Conservation (phyloP, 495 filamentous ascomycete species). For the Penicillium coprophilum region DNA sequence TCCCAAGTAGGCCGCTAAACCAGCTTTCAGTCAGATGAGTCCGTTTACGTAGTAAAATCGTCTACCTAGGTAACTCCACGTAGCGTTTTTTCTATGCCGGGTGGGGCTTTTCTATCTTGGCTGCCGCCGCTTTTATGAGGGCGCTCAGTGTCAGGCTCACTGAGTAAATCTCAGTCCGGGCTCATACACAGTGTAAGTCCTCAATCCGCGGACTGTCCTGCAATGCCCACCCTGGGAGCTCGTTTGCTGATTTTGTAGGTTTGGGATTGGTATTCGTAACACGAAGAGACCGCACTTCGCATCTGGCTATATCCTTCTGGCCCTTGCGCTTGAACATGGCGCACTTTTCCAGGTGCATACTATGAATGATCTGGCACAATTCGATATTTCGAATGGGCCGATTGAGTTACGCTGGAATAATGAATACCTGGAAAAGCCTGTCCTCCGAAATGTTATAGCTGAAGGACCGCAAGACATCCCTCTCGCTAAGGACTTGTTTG, state of each 20-base stretch:
- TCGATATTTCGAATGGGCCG: slow-evolving; percentile 13
- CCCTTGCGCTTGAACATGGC: slow-evolving; percentile 17
- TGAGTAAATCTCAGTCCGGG: slow-evolving; percentile 24
- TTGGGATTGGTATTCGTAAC: slow-evolving; percentile 25
- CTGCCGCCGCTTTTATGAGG: slow-evolving; percentile 26
- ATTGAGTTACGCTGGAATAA: slow-evolving; percentile 14
- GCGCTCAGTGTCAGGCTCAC: slow-evolving; percentile 34
- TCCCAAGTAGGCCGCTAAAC: no score
- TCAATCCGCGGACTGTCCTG: no score
- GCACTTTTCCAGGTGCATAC: slow-evolving; percentile 20
- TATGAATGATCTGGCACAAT: no score
- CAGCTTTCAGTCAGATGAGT: no score
- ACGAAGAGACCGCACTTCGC: slow-evolving; percentile 22
- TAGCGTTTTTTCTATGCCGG: slow-evolving; percentile 12
- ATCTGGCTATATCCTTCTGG: slow-evolving; percentile 17
- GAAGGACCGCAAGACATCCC: slow-evolving; percentile 21
- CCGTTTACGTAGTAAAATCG: no score
- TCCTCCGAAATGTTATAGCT: slow-evolving; percentile 25
- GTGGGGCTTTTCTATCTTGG: slow-evolving; percentile 24
- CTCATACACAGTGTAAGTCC: slow-evolving; percentile 1
- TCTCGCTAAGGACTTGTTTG: slow-evolving; percentile 14
- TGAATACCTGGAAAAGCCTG: slow-evolving; percentile 19
- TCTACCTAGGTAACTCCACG: neutral
- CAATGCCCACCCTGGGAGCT: no score
- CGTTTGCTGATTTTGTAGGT: slow-evolving; percentile 14